phyloP scores from a whole-genome alignment of 2,329 filamentous ascomycete species.

The Trichoderma harzianum region DNA sequence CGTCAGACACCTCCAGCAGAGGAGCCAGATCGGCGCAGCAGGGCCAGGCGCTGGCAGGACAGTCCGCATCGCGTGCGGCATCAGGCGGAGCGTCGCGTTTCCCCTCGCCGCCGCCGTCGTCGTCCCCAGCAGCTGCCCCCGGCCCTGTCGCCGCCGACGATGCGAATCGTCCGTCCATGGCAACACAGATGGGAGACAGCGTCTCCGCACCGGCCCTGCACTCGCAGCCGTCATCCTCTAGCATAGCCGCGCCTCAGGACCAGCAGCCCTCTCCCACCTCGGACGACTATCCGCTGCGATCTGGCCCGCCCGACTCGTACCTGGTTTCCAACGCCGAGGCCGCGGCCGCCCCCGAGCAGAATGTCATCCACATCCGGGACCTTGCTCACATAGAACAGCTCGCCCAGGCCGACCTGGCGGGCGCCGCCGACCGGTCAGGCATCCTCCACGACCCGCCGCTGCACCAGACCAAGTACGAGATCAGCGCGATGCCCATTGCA shows the following conservation, averaged over 20 bases:
- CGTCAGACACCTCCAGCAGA: not conserved
- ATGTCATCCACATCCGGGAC: constrained; percentile 76
- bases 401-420: constrained; percentile 70
- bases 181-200: constrained; percentile 37
- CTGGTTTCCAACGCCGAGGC: constrained; percentile 19
- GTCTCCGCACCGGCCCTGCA: constrained; percentile 27
- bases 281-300: constrained; percentile 37
- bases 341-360: constrained; percentile 37
- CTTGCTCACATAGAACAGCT: constrained; percentile 88
- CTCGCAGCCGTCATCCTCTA: constrained; percentile 5
- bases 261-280: constrained; percentile 37
- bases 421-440: constrained; percentile 37
- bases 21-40: constrained; percentile 18
- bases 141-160: constrained; percentile 38
- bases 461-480: constrained; percentile 74
- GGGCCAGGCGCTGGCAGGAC: constrained; percentile 1
- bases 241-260: constrained; percentile 21
- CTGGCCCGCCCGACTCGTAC: constrained; percentile 29
- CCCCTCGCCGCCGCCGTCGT: constrained; percentile 54
- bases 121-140: constrained; percentile 43
- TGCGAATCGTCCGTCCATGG: constrained; percentile 48
- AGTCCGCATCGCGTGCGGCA: constrained; percentile 19
- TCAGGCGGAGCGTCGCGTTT: constrained; percentile 45
- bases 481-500: constrained; percentile 93
- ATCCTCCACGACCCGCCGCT: constrained; percentile 49